Conservation (phyloP, 768 basidiomycete species). For the Macrolepiota fuliginosa region DNA sequence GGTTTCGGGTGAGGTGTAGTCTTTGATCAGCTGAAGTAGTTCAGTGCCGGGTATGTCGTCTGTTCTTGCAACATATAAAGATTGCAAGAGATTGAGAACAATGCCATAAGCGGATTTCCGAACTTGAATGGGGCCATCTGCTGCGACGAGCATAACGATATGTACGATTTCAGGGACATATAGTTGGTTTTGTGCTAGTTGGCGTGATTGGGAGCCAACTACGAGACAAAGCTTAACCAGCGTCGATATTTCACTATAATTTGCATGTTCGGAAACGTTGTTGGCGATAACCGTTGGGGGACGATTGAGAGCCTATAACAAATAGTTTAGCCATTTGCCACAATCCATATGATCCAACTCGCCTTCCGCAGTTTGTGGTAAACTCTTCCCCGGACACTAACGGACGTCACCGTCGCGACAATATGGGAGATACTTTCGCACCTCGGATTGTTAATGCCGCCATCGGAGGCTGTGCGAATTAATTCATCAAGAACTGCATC, state of each 20-base stretch:
- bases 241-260: slow-evolving; percentile 82
- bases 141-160: slow-evolving; percentile 73
- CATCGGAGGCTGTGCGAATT: slow-evolving; percentile 79
- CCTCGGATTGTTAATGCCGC: slow-evolving; percentile 70
- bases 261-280: slow-evolving; percentile 64
- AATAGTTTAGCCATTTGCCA: not conserved
- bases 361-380: slow-evolving; percentile 80
- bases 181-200: slow-evolving; percentile 65
- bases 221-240: slow-evolving; percentile 74
- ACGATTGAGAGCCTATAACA: slow-evolving; percentile 64
- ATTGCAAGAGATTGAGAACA: slow-evolving; percentile 79
- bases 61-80: slow-evolving; percentile 57
- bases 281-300: slow-evolving; percentile 63
- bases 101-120: slow-evolving; percentile 83
- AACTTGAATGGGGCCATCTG: slow-evolving; percentile 68
- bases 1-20: slow-evolving; percentile 52
- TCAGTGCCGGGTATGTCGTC: slow-evolving; percentile 62
- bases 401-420: slow-evolving; percentile 70
- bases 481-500: slow-evolving; percentile 81
- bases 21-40: slow-evolving; percentile 60
- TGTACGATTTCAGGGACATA: slow-evolving; percentile 85
- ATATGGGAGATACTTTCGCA: slow-evolving; percentile 78
- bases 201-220: slow-evolving; percentile 64
- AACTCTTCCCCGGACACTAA: slow-evolving; percentile 75
- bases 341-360: slow-evolving; percentile 15